These are phyloP conservation scores for Citrus inodora DNA, from an alignment of 345 rosid species.

Conservation along the genomic window DNA sequence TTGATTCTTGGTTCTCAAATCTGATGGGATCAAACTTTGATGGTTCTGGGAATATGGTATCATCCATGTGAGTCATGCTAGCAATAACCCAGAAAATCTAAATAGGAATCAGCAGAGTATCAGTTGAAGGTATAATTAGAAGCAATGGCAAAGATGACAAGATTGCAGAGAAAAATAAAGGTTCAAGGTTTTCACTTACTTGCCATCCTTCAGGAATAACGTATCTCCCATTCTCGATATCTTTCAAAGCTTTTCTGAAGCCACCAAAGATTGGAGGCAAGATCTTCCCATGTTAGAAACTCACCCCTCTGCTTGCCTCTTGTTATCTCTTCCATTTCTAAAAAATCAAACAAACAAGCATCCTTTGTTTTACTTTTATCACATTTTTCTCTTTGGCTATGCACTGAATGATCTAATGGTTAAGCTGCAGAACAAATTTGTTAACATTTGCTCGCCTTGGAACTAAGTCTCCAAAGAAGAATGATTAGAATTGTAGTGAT, in stretches of 20 bases:
- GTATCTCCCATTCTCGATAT: conserved; percentile 37
- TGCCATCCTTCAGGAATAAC: conserved; percentile 55
- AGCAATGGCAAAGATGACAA: not conserved
- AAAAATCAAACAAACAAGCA: conserved; percentile 5
- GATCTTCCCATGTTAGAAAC: conserved; percentile 49
- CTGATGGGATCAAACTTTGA: conserved; percentile 40
- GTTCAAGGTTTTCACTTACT: conserved; percentile 17
- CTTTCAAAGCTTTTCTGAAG: conserved; percentile 42
- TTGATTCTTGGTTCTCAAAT: conserved; percentile 41
- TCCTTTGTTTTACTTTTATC: too few relatives aligned
- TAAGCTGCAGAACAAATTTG: not conserved
- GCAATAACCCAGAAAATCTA: conserved; percentile 44
- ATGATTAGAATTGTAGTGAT: not conserved
- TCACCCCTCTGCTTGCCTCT: conserved; percentile 35
- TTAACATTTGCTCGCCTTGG: not conserved
- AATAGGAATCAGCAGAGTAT: not conserved
- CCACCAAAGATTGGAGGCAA: conserved; percentile 49
- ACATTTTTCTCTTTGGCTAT: too few relatives aligned
- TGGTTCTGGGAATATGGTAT: conserved; percentile 41
- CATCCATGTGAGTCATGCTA: conserved; percentile 47
- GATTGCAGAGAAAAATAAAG: not conserved
- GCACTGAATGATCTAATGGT: too few relatives aligned
- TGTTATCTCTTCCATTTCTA: conserved; percentile 54
- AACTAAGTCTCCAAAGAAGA: not conserved
- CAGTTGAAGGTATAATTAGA: not conserved